Conservation (phyloP, 176 grass and related monocot species). For the Carex pumila region DNA sequence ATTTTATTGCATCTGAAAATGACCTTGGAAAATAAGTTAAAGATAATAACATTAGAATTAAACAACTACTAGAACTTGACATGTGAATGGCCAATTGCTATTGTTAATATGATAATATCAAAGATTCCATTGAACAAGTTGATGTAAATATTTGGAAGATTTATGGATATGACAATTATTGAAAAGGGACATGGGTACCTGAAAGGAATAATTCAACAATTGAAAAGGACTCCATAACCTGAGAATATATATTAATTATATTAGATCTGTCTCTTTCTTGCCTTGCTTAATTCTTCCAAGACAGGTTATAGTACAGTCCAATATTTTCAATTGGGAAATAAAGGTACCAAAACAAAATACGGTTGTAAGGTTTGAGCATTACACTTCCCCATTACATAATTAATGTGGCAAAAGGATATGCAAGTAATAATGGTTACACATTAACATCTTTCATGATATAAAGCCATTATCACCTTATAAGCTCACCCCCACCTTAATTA, state of each 20-base stretch:
- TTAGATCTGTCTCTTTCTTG: conserved; percentile 15
- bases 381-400: not conserved
- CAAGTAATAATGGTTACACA: not conserved
- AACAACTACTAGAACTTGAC: not conserved
- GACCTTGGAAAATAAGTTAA: not conserved
- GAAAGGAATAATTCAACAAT: conserved; percentile 10
- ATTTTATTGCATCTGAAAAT: not conserved
- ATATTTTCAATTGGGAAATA: not conserved
- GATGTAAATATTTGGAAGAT: not conserved
- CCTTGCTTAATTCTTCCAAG: not conserved
- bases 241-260: conserved; percentile 14
- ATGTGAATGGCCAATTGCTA: not conserved
- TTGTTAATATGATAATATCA: not conserved
- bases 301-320: not conserved
- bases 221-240: conserved; percentile 4
- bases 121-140: conserved; percentile 23
- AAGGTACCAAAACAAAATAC: not conserved
- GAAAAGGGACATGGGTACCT: conserved; percentile 6
- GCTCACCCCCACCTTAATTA: too few species aligned
- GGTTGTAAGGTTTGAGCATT: not conserved
- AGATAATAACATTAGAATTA: not conserved
- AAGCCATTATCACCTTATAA: too few species aligned
- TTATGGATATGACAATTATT: conserved; percentile 8
- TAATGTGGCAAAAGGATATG: not conserved
- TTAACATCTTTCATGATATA: not conserved